Evolutionary conservation across 2,329 filamentous ascomycete species (phyloP).

Genomic region (Clonostachys byssicola): DNA sequence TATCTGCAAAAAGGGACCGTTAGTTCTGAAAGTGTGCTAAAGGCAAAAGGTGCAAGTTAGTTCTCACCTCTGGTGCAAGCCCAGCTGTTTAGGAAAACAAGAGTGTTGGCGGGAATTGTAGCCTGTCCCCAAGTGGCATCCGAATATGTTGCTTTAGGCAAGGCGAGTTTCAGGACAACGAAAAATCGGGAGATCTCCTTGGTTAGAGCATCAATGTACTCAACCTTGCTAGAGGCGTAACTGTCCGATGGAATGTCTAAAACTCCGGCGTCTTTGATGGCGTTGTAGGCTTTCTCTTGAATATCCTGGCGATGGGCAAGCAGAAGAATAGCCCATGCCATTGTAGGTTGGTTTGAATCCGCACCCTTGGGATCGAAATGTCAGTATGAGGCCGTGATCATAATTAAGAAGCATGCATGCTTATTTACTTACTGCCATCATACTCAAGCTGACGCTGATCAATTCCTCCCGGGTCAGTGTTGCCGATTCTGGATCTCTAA

Average conservation of each 20-base stretch:
- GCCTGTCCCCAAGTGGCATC: slow-evolving; percentile 14
- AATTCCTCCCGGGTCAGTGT: slow-evolving; percentile 58
- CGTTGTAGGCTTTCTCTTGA: slow-evolving; percentile 14
- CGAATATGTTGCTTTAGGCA: slow-evolving; percentile 44
- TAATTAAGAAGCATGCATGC: background rate
- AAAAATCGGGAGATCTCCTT: slow-evolving; percentile 63
- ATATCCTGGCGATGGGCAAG: slow-evolving; percentile 18
- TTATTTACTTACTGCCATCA: slow-evolving; percentile 25
- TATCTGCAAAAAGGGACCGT: slow-evolving; percentile 28
- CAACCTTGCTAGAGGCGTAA: slow-evolving; percentile 45
- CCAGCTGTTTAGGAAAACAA: slow-evolving; percentile 21
- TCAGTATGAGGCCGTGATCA: background rate
- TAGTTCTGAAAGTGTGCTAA: background rate
- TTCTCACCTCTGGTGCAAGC: slow-evolving; percentile 16
- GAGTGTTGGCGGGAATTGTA: slow-evolving; percentile 49
- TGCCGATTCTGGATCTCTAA: slow-evolving; percentile 64
- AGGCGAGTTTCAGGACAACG: slow-evolving; percentile 61
- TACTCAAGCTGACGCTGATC: slow-evolving; percentile 63
- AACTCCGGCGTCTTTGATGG: slow-evolving; percentile 6
- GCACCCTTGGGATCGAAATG: slow-evolving; percentile 9
- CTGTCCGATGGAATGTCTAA: slow-evolving; percentile 5
- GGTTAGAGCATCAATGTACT: slow-evolving; percentile 60
- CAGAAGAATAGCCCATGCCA: slow-evolving; percentile 17
- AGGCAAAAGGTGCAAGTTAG: background rate
- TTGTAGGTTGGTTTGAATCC: slow-evolving; percentile 17